These are phyloP conservation scores for Medicago lupulina DNA, from an alignment of 306 rosid species.

Conservation along the genomic window DNA sequence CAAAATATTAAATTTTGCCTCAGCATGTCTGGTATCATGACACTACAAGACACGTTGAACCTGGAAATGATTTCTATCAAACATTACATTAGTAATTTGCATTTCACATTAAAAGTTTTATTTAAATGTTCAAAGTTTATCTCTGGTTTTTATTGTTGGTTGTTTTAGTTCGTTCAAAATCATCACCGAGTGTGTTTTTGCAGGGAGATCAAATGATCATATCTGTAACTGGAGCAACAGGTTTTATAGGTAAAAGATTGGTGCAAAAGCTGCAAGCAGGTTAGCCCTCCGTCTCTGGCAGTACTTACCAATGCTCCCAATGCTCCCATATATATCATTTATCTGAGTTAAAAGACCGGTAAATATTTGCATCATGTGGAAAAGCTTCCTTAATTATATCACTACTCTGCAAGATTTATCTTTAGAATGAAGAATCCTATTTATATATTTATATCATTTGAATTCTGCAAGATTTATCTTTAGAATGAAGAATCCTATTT, in stretches of 20 bases:
- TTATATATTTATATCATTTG: slow-evolving; percentile 15
- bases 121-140: not conserved
- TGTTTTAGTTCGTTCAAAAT: slow-evolving; percentile 47
- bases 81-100: slow-evolving; percentile 8
- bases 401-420: slow-evolving; percentile 22
- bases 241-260: slow-evolving; percentile 88
- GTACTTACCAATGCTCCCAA: slow-evolving; percentile 32
- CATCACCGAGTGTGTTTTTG: slow-evolving; percentile 50
- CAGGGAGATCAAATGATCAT: slow-evolving; percentile 71
- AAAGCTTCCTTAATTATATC: slow-evolving; percentile 28
- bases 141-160: not conserved
- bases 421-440: not conserved
- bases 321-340: not conserved
- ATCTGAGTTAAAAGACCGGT: slow-evolving; percentile 6
- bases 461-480: no score
- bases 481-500: slow-evolving; percentile 17
- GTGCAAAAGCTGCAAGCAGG: slow-evolving; percentile 93
- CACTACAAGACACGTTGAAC: not conserved
- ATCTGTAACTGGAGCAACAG: slow-evolving; percentile 96
- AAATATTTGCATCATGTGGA: slow-evolving; percentile 31
- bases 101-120: slow-evolving; percentile 7
- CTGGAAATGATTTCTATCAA: not conserved
- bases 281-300: slow-evolving; percentile 45
- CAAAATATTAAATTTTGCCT: not conserved
- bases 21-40: not conserved